These are phyloP conservation scores for Penicillium olsonii DNA, from an alignment of 2,329 filamentous ascomycete species.

Conservation along the genomic window DNA sequence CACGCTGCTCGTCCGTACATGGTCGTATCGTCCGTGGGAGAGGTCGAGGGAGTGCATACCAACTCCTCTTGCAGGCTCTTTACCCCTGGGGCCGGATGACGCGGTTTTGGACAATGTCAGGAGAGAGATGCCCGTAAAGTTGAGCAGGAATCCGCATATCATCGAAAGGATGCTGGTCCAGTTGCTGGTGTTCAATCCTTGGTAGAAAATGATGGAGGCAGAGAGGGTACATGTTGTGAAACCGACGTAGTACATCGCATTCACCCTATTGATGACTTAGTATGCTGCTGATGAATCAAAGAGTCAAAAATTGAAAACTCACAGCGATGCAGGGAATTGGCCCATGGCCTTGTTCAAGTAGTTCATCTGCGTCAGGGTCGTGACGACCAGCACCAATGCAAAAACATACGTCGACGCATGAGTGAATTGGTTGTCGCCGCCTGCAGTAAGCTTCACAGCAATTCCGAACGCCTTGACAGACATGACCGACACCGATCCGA, in stretches of 20 bases:
- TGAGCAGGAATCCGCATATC: slow-evolving; percentile 88
- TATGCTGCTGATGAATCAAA: background rate
- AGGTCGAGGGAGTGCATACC: background rate
- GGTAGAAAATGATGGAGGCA: slow-evolving; percentile 94
- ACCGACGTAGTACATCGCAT: slow-evolving; percentile 94
- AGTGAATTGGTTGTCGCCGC: slow-evolving; percentile 90
- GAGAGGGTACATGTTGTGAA: slow-evolving; percentile 93
- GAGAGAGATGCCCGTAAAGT: slow-evolving; percentile 92
- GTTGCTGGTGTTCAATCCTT: slow-evolving; percentile 92
- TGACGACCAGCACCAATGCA: slow-evolving; percentile 85
- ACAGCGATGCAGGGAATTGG: slow-evolving; percentile 97
- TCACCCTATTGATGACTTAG: slow-evolving; percentile 63
- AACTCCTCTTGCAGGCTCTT: background rate
- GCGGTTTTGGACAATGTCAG: slow-evolving; percentile 53
- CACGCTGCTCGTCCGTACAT: background rate
- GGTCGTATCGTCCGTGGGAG: background rate
- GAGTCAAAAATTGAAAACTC: slow-evolving; percentile 41
- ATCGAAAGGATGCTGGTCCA: slow-evolving; percentile 89
- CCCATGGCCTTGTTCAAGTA: slow-evolving; percentile 99
- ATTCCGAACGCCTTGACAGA: slow-evolving; percentile 98
- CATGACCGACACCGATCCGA: slow-evolving; percentile 98
- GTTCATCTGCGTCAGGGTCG: slow-evolving; percentile 99
- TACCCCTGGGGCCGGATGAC: background rate
- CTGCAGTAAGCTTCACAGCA: slow-evolving; percentile 90
- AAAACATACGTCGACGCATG: slow-evolving; percentile 94